Evolutionary conservation across 2,329 filamentous ascomycete species (phyloP).

Genomic region (Venturia aucupariae): DNA sequence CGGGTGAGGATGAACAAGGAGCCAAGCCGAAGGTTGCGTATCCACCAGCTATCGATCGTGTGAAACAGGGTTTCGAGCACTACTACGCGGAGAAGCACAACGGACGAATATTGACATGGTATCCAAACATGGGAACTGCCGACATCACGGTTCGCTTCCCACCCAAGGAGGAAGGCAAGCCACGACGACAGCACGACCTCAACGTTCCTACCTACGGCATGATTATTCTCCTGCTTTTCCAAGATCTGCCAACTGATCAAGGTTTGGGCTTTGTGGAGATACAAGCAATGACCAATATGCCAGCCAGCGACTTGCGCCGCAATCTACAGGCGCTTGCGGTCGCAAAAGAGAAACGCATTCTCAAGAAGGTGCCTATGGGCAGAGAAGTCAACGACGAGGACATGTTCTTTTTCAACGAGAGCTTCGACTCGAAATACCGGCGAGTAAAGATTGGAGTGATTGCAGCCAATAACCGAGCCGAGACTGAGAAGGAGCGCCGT

Average conservation of each 20-base stretch:
- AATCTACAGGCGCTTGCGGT: constrained; percentile 76
- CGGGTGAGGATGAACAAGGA: constrained; percentile 44
- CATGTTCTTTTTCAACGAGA: constrained; percentile 70
- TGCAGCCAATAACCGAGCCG: constrained; percentile 71
- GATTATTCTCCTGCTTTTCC: constrained; percentile 84
- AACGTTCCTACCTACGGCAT: constrained; percentile 90
- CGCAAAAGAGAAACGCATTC: constrained; percentile 70
- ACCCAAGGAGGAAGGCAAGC: constrained; percentile 56
- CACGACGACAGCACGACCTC: constrained; percentile 70
- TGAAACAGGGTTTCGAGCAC: constrained; percentile 78
- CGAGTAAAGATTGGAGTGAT: constrained; percentile 87
- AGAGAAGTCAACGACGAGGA: constrained; percentile 71
- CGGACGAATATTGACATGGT: constrained; percentile 82
- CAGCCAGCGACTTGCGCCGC: constrained; percentile 61
- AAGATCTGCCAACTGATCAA: constrained; percentile 51
- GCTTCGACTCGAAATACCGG: constrained; percentile 72
- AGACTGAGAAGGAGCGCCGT: constrained; percentile 57
- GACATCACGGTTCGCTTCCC: constrained; percentile 75
- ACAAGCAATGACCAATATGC: constrained; percentile 71
- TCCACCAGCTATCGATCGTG: constrained; percentile 60
- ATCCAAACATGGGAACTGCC: constrained; percentile 65
- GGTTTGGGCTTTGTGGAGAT: constrained; percentile 64
- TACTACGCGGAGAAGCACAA: constrained; percentile 84
- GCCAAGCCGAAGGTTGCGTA: constrained; percentile 52
- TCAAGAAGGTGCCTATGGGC: constrained; percentile 70